Percentiles rank a stretch among this genome's conserved stretches.
These are phyloP conservation scores for Metschnikowia amazonensis DNA, from an alignment of 805 yeast species.

Conservation along the genomic window DNA sequence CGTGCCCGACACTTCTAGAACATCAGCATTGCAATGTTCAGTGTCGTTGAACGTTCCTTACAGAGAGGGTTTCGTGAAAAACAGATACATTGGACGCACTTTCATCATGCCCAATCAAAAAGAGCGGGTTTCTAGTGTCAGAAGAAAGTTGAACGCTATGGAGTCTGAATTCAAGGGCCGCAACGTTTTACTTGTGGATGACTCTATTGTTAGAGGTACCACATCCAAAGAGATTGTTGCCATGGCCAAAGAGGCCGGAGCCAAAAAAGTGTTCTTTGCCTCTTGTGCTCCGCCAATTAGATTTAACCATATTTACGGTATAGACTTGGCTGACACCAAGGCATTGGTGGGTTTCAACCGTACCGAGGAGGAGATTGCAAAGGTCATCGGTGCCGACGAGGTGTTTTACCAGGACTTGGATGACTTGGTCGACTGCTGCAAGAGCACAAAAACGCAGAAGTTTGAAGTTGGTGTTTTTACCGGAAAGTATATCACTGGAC, in stretches of 20 bases:
- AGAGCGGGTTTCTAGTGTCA: slow-evolving; percentile 88
- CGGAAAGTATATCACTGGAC: slow-evolving; percentile 92
- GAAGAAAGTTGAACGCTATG: slow-evolving; percentile 96
- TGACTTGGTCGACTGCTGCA: slow-evolving; percentile 80
- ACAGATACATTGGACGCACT: slow-evolving; percentile 95
- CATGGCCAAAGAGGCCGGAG: slow-evolving; percentile 99
- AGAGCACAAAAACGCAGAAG: slow-evolving; percentile 46
- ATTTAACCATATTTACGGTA: slow-evolving; percentile 93
- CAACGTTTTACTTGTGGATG: slow-evolving; percentile 88
- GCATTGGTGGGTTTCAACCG: slow-evolving; percentile 87
- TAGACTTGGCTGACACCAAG: slow-evolving; percentile 91
- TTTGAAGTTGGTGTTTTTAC: slow-evolving; percentile 98
- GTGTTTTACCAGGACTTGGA: slow-evolving; percentile 84
- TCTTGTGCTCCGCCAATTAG: slow-evolving; percentile 98
- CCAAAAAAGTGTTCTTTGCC: slow-evolving; percentile 90
- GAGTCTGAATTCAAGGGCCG: slow-evolving; percentile 82
- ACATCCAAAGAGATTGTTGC: slow-evolving; percentile 93
- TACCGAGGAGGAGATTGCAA: slow-evolving; percentile 69
- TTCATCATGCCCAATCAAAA: slow-evolving; percentile 98
- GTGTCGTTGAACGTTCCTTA: slow-evolving; percentile 75
- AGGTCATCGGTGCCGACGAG: slow-evolving; percentile 81
- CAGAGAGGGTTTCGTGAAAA: slow-evolving; percentile 96
- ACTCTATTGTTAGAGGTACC: slow-evolving; percentile 96
- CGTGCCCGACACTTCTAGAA: slow-evolving; percentile 97
- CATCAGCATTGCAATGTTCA: slow-evolving; percentile 90